These are phyloP conservation scores for Neurospora sp. DNA, from an alignment of 495 filamentous ascomycete genomes.

Conservation along the genomic window DNA sequence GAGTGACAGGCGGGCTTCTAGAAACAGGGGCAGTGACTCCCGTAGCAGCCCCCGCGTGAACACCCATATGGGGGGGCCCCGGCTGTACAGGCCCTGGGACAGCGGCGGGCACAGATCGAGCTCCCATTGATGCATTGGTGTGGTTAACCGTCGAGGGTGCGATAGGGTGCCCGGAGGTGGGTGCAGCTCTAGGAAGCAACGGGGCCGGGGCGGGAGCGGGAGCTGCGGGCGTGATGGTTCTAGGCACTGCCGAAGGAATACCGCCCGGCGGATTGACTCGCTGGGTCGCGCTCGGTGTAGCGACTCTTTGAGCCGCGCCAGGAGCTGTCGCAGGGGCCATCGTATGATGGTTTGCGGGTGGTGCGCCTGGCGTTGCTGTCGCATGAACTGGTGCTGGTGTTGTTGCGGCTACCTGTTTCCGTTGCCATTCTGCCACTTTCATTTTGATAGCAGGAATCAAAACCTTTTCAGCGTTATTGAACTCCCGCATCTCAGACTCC, in stretches of 20 bases:
- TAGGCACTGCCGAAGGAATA: neutral
- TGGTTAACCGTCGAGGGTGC: neutral
- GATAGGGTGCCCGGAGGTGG: neutral
- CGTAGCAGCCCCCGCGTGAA: neutral
- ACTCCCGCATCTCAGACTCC: slow-evolving; percentile 15
- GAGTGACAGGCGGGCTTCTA: neutral
- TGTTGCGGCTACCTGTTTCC: slow-evolving; percentile 6
- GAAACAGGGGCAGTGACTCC: neutral
- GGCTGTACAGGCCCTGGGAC: neutral
- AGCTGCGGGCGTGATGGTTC: neutral
- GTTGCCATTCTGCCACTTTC: slow-evolving; percentile 14
- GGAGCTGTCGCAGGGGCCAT: neutral
- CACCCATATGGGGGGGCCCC: neutral
- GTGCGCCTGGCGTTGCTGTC: neutral
- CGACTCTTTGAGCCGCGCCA: neutral
- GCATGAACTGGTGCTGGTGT: neutral
- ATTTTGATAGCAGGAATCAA: slow-evolving; percentile 15
- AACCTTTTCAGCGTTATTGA: slow-evolving; percentile 18
- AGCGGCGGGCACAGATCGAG: neutral
- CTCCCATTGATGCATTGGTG: neutral
- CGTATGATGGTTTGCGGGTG: neutral
- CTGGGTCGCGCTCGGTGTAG: neutral
- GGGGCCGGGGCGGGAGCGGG: neutral
- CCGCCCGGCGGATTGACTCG: neutral
- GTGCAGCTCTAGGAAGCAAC: neutral